Evolutionary conservation across 2,329 filamentous ascomycete genomes (phyloP).

Genomic region (Pseudopithomyces maydicus): DNA sequence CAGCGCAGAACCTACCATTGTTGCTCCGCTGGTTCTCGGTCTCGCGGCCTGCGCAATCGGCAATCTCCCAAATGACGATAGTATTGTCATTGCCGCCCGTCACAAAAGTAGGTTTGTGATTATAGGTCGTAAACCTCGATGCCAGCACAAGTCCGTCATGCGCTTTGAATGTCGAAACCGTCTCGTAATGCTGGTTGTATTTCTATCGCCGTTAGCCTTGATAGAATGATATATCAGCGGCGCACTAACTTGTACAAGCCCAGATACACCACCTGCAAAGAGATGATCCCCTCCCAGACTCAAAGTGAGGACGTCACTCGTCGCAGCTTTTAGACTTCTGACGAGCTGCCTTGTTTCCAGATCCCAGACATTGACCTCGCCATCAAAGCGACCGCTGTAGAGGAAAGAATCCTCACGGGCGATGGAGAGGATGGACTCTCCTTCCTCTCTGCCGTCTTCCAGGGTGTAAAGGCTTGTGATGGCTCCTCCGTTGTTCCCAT

Average conservation of each 20-base stretch:
- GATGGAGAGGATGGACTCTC: constrained; percentile 74
- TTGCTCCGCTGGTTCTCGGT: constrained; percentile 57
- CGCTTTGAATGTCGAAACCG: constrained; percentile 77
- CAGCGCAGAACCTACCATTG: constrained; percentile 53
- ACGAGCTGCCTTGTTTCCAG: constrained; percentile 91
- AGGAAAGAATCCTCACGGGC: constrained; percentile 89
- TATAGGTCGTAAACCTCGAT: constrained; percentile 74
- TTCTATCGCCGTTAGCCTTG: constrained; percentile 52
- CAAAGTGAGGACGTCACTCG: constrained; percentile 82
- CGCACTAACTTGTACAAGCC: constrained; percentile 74
- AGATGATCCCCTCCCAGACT: constrained; percentile 84
- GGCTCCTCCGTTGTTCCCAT: constrained; percentile 62
- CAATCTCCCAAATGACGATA: constrained; percentile 85
- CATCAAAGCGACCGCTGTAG: constrained; percentile 86
- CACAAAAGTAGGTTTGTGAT: constrained; percentile 80
- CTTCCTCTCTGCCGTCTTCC: constrained; percentile 62
- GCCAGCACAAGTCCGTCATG: constrained; percentile 87
- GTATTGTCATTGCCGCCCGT: constrained; percentile 93
- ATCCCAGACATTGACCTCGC: constrained; percentile 95
- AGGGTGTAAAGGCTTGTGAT: constrained; percentile 73
- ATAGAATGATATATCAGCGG: background rate
- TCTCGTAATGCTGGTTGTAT: constrained; percentile 83
- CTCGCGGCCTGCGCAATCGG: constrained; percentile 56
- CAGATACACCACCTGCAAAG: constrained; percentile 87
- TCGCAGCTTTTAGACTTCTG: constrained; percentile 80